Percentiles rank a stretch among this genome's conserved stretches.
These are phyloP conservation scores for Pichia phayaonensis DNA, from an alignment of 805 yeast species.

Conservation along the genomic window DNA sequence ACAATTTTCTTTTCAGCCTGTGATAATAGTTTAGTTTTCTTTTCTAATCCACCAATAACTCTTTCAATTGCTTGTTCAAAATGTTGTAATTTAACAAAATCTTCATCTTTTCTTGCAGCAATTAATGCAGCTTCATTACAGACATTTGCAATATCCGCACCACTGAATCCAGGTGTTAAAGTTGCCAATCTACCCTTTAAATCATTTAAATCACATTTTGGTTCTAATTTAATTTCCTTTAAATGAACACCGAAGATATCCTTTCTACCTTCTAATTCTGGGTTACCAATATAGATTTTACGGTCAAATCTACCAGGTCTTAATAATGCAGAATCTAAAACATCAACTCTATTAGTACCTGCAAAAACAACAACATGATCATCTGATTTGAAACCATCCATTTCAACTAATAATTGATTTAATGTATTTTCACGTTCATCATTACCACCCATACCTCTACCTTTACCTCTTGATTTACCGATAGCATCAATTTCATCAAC, in stretches of 20 bases:
- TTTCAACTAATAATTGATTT: slow-evolving; percentile 86
- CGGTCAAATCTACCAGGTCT: slow-evolving; percentile 96
- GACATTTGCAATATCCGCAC: slow-evolving; percentile 93
- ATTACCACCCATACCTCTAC: slow-evolving; percentile 73
- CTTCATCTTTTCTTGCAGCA: slow-evolving; percentile 75
- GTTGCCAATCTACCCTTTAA: slow-evolving; percentile 83
- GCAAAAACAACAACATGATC: slow-evolving; percentile 93
- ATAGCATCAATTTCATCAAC: slow-evolving; percentile 96
- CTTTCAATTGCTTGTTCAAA: slow-evolving; percentile 92
- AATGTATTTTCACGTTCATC: slow-evolving; percentile 92
- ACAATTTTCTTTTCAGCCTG: slow-evolving; percentile 78
- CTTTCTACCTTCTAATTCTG: slow-evolving; percentile 84
- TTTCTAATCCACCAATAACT: slow-evolving; percentile 90
- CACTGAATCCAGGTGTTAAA: slow-evolving; percentile 90
- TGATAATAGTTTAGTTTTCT: slow-evolving; percentile 69
- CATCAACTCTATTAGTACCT: slow-evolving; percentile 91
- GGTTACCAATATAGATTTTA: slow-evolving; percentile 78
- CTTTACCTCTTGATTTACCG: slow-evolving; percentile 72
- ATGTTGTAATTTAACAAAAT: slow-evolving; percentile 55
- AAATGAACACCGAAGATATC: slow-evolving; percentile 80
- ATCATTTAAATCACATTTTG: slow-evolving; percentile 41
- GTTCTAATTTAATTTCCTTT: slow-evolving; percentile 44
- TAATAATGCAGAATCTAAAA: slow-evolving; percentile 78
- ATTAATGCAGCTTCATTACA: slow-evolving; percentile 92
- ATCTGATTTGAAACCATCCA: slow-evolving; percentile 87